A percentile compares a stretch with the other conserved stretches of the same genome.
Conservation (phyloP, 225 moss, liverwort and hornwort species). For the Bryoerythrophyllum caledonicum region DNA sequence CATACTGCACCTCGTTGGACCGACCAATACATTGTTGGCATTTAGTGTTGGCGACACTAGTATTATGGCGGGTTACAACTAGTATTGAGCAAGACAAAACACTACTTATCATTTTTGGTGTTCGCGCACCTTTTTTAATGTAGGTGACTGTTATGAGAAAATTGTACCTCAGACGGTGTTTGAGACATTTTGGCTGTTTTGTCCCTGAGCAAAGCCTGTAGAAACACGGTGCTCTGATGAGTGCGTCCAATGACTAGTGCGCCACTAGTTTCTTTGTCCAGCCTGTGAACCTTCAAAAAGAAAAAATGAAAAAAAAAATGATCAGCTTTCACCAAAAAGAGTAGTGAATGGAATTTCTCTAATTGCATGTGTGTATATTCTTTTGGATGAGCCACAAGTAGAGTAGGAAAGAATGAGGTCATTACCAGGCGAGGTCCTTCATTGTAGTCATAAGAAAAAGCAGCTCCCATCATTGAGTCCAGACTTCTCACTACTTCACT, state of each 20-base stretch:
- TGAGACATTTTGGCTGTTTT: constrained; percentile 59
- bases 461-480: constrained; percentile 82
- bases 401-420: background rate
- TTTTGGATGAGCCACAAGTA: no score
- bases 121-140: no score
- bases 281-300: constrained; percentile 72
- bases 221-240: constrained; percentile 70
- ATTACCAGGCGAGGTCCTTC: constrained; percentile 91
- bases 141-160: background rate
- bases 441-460: constrained; percentile 64
- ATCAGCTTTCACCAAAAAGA: constrained; percentile 5
- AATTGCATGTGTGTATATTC: no score
- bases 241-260: constrained; percentile 85
- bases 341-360: background rate
- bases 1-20: no score
- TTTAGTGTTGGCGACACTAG: no score
- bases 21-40: no score
- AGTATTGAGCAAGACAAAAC: no score
- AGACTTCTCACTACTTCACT: constrained; percentile 77
- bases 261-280: constrained; percentile 97
- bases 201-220: constrained; percentile 80
- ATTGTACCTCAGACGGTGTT: constrained; percentile 12
- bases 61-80: no score
- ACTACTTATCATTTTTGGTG: no score
- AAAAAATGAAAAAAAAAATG: background rate